Evolutionary conservation across 441 rosid genomes (phyloP).

Genomic region (Breynia disticha): DNA sequence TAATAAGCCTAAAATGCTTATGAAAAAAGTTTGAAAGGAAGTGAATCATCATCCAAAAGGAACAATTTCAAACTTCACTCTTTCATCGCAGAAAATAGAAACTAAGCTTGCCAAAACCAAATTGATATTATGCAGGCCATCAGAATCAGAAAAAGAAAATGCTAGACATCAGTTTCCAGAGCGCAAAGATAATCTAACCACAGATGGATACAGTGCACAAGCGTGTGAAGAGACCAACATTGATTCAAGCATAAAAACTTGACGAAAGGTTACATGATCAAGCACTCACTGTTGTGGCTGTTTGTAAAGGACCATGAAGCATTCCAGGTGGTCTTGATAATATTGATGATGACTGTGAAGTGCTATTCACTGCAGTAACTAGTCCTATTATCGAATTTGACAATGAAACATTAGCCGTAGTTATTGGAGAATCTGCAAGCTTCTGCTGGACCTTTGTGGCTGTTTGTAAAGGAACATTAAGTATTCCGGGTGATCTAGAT

Average conservation of each 20-base stretch:
- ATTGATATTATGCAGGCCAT: background rate
- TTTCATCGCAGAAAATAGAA: background rate
- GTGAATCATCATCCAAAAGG: background rate
- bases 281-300: conserved; percentile 34
- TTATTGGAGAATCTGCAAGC: conserved; percentile 37
- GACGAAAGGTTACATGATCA: no score
- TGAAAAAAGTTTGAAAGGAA: background rate
- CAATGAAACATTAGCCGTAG: conserved; percentile 29
- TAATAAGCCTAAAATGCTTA: conserved; percentile 8
- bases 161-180: background rate
- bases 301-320: conserved; percentile 29
- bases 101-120: background rate
- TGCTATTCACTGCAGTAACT: conserved; percentile 25
- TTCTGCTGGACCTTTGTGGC: conserved; percentile 44
- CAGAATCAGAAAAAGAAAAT: background rate
- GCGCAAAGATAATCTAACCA: background rate
- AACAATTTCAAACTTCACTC: background rate
- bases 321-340: conserved; percentile 38
- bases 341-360: conserved; percentile 25
- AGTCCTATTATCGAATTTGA: conserved; percentile 32
- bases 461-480: conserved; percentile 35
- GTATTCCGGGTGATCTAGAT: conserved; percentile 36
- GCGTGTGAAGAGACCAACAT: background rate
- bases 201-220: background rate
- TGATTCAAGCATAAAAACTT: no score